phyloP scores from a whole-genome alignment of 2,329 filamentous ascomycete species.

The Paecilomyces fulvus region DNA sequence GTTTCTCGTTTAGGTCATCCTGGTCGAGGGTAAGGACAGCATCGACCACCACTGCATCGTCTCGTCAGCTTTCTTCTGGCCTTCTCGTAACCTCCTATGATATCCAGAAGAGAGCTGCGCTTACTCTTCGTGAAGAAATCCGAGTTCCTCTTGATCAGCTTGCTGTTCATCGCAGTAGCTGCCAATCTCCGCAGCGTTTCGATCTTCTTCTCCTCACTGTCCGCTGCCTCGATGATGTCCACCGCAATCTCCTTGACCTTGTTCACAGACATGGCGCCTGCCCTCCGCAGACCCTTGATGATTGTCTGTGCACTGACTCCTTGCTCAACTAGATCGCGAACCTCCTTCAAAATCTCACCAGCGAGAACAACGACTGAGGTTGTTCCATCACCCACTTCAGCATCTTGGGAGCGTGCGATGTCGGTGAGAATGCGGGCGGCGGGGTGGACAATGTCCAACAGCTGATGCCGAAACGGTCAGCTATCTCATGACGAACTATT shows the following conservation, averaged over 20 bases:
- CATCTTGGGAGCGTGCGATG: constrained; percentile 97
- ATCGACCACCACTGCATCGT: constrained; percentile 78
- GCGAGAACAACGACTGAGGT: constrained; percentile 95
- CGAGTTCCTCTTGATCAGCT: constrained; percentile 95
- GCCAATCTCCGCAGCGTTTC: constrained; percentile 87
- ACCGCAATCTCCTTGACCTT: constrained; percentile 98
- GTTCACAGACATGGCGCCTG: constrained; percentile 86
- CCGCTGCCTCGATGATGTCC: constrained; percentile 54
- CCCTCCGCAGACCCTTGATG: constrained; percentile 87
- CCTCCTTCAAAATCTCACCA: constrained; percentile 95
- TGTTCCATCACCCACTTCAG: constrained; percentile 95
- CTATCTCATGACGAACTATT: not conserved
- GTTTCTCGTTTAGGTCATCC: constrained; percentile 92
- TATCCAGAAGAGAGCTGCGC: constrained; percentile 18
- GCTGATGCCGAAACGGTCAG: constrained; percentile 40
- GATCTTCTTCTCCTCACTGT: constrained; percentile 74
- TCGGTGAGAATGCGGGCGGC: constrained; percentile 95
- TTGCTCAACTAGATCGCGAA: constrained; percentile 92
- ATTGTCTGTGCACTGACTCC: constrained; percentile 96
- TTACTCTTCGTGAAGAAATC: constrained; percentile 95
- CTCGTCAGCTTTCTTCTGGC: constrained; percentile 8
- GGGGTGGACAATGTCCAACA: constrained; percentile 96
- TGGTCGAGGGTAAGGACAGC: constrained; percentile 93
- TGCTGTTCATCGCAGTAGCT: constrained; percentile 97
- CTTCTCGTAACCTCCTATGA: not conserved